These are phyloP conservation scores for Helminthosporium solani DNA, from an alignment of 2,329 filamentous ascomycete genomes.

Conservation along the genomic window DNA sequence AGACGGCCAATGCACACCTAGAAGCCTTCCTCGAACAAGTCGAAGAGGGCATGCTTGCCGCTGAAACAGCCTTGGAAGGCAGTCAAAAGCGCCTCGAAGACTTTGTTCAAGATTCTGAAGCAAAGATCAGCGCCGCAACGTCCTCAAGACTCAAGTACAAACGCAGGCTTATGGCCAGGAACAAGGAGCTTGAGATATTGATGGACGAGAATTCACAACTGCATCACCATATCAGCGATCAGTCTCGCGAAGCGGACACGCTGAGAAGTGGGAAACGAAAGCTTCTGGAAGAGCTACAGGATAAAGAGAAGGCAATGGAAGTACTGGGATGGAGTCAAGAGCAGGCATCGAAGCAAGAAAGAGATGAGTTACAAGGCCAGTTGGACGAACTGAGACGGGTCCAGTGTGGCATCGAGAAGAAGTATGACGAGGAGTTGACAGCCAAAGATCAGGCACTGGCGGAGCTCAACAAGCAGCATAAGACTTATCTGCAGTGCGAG, in stretches of 20 bases:
- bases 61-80: constrained; percentile 33
- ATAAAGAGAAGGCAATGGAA: constrained; percentile 29
- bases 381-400: constrained; percentile 8
- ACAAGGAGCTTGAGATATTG: constrained; percentile 32
- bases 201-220: constrained; percentile 31
- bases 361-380: constrained; percentile 20
- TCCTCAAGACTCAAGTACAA: constrained; percentile 34
- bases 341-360: constrained; percentile 17
- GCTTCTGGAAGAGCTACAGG: constrained; percentile 24
- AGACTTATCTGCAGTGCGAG: constrained; percentile 15
- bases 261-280: constrained; percentile 25
- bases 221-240: constrained; percentile 26
- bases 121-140: constrained; percentile 29
- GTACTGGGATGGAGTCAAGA: constrained; percentile 26
- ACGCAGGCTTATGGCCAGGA: constrained; percentile 26
- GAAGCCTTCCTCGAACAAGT: constrained; percentile 36
- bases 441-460: constrained; percentile 15
- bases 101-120: constrained; percentile 31
- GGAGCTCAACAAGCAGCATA: constrained; percentile 9
- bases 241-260: constrained; percentile 24
- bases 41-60: constrained; percentile 31
- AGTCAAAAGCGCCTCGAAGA: constrained; percentile 30
- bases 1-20: constrained; percentile 31
- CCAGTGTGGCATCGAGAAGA: constrained; percentile 4
- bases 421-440: constrained; percentile 8